A percentile compares a stretch with the other conserved stretches of the same genome.
Conservation (phyloP, 225 moss, liverwort and hornwort species). For the Pseudisothecium myosuroides region DNA sequence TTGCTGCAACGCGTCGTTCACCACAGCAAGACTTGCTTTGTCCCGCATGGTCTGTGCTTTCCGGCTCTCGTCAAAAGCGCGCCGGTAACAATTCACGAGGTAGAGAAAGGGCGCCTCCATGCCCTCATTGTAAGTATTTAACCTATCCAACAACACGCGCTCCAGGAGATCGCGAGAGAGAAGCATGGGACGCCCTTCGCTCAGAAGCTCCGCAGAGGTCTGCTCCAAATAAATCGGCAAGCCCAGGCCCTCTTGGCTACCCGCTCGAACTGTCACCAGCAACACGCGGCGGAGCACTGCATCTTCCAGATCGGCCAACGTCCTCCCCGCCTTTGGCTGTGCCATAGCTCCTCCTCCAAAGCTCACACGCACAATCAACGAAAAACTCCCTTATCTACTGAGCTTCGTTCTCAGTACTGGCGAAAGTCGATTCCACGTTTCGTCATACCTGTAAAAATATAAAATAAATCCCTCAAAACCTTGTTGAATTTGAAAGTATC, state of each 20-base stretch:
- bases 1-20: conserved; percentile 71
- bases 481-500: background rate
- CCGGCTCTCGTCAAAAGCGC: conserved; percentile 67
- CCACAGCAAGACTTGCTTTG: conserved; percentile 58
- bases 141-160: conserved; percentile 79
- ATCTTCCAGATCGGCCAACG: conserved; percentile 65
- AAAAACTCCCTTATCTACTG: background rate
- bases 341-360: conserved; percentile 38
- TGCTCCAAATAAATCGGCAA: conserved; percentile 64
- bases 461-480: background rate
- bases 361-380: background rate
- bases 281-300: conserved; percentile 63
- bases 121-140: conserved; percentile 15
- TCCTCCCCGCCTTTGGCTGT: conserved; percentile 41
- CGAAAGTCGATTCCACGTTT: background rate
- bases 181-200: conserved; percentile 43
- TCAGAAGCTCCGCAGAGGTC: conserved; percentile 76
- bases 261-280: conserved; percentile 56
- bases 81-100: conserved; percentile 70
- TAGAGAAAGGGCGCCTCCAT: conserved; percentile 69
- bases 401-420: background rate
- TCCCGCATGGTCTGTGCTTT: conserved; percentile 77
- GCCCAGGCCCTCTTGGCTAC: conserved; percentile 4
- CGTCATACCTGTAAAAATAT: background rate
- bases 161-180: conserved; percentile 63